These are phyloP conservation scores for Yamadazyma sp. DNA, from an alignment of 805 yeast species.

Conservation along the genomic window DNA sequence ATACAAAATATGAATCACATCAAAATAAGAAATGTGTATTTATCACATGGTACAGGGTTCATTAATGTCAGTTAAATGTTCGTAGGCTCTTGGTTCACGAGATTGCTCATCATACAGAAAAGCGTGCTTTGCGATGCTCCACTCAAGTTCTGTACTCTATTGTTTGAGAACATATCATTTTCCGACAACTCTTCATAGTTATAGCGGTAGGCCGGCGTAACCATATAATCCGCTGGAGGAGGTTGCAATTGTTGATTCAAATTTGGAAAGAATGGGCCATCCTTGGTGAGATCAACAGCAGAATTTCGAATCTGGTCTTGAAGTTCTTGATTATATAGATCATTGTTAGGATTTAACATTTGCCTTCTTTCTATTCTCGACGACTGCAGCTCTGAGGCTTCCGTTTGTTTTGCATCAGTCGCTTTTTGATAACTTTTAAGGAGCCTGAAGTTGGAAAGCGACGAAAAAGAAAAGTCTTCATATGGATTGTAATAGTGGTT, in stretches of 20 bases:
- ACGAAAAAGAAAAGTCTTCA: constrained; percentile 11
- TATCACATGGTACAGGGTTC: no score
- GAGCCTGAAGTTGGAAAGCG: constrained; percentile 15
- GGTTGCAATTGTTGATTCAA: constrained; percentile 1
- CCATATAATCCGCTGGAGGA: background rate
- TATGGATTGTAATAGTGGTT: constrained; percentile 17
- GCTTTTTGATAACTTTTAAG: constrained; percentile 2
- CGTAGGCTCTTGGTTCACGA: constrained; percentile 28
- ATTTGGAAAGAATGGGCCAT: background rate
- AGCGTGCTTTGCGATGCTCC: constrained; percentile 17
- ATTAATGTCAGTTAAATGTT: constrained; percentile 6
- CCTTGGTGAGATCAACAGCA: background rate
- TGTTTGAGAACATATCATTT: constrained; percentile 12
- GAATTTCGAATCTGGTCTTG: constrained; percentile 4
- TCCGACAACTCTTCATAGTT: background rate
- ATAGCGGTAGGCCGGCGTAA: background rate
- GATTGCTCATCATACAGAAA: constrained; percentile 22
- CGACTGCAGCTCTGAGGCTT: background rate
- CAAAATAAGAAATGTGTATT: no score
- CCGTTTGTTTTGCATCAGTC: background rate
- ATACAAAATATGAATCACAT: no score
- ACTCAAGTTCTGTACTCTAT: constrained; percentile 15
- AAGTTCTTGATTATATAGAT: constrained; percentile 3
- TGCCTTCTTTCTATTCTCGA: constrained; percentile 1
- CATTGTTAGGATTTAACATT: constrained; percentile 8